These are phyloP conservation scores for Ustilago esculenta DNA, from an alignment of 1,284 basidiomycete species.

Conservation along the genomic window DNA sequence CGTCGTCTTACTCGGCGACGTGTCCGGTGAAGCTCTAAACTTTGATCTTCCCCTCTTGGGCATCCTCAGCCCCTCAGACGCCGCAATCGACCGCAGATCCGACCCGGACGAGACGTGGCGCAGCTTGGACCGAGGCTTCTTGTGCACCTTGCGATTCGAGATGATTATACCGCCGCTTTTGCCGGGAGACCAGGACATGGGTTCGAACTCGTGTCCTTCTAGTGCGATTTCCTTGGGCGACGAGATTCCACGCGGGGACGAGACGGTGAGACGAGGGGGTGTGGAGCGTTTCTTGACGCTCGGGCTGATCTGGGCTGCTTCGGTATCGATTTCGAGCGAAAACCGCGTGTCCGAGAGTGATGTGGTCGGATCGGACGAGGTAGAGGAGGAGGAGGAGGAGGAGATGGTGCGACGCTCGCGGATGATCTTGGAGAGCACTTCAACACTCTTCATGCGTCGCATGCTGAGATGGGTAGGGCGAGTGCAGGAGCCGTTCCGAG, in stretches of 20 bases:
- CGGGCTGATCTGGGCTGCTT: slow-evolving; percentile 24
- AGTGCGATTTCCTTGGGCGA: slow-evolving; percentile 43
- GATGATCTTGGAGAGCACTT: slow-evolving; percentile 44
- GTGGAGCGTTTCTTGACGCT: slow-evolving; percentile 21
- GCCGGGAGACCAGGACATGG: slow-evolving; percentile 33
- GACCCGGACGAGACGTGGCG: slow-evolving; percentile 18
- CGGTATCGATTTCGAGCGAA: slow-evolving; percentile 7
- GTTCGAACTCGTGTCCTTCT: slow-evolving; percentile 41
- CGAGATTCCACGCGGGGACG: slow-evolving; percentile 44
- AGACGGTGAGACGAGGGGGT: slow-evolving; percentile 42
- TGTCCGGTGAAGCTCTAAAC: background rate
- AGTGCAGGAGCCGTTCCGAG: slow-evolving; percentile 41
- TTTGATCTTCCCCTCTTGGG: slow-evolving; percentile 16
- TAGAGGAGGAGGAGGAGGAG: background rate
- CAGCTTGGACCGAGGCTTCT: slow-evolving; percentile 28
- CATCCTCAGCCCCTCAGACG: slow-evolving; percentile 17
- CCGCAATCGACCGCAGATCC: slow-evolving; percentile 11
- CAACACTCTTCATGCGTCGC: slow-evolving; percentile 47
- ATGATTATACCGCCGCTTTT: slow-evolving; percentile 20
- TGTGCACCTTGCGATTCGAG: slow-evolving; percentile 25
- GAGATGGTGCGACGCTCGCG: slow-evolving; percentile 23
- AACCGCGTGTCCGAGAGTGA: background rate
- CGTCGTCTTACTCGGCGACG: slow-evolving; percentile 1
- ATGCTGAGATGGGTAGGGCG: slow-evolving; percentile 35
- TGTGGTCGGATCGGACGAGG: too few species aligned